Conservation (phyloP, 2,329 filamentous ascomycete species). For the Calonectria honghensis region DNA sequence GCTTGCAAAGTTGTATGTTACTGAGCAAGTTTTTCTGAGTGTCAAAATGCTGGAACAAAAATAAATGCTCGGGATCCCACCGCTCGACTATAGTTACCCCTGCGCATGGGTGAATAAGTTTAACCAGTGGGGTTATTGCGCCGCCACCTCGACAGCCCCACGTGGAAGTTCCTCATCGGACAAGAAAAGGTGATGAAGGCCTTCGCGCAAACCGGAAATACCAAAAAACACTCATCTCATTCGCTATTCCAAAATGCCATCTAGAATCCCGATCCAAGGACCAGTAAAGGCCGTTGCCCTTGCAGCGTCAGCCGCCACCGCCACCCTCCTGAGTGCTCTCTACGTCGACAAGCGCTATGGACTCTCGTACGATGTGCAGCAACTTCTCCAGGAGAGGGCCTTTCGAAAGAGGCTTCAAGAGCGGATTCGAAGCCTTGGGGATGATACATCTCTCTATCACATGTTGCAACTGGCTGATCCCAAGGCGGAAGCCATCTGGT, state of each 20-base stretch:
- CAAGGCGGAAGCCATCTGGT: neutral
- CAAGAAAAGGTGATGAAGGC: neutral
- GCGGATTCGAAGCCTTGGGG: neutral
- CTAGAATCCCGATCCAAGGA: neutral
- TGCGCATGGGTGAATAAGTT: neutral
- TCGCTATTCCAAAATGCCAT: neutral
- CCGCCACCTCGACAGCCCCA: constrained; percentile 7
- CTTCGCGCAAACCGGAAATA: neutral
- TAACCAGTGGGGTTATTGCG: neutral
- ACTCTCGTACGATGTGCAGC: neutral
- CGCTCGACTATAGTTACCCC: neutral
- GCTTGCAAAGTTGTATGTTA: neutral
- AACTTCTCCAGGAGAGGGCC: neutral
- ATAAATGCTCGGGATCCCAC: neutral
- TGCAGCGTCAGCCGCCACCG: neutral
- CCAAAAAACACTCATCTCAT: neutral
- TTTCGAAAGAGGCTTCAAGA: neutral
- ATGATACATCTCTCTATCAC: neutral
- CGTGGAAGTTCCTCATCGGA: neutral
- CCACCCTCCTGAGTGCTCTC: neutral
- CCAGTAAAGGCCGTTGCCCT: neutral
- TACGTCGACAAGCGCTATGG: constrained; percentile 10
- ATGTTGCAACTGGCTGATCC: neutral
- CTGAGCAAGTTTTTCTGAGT: neutral
- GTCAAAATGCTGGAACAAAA: neutral